Evolutionary conservation across 305 asterid genomes (phyloP).

Genomic region (Stenogyne calaminthoides): DNA sequence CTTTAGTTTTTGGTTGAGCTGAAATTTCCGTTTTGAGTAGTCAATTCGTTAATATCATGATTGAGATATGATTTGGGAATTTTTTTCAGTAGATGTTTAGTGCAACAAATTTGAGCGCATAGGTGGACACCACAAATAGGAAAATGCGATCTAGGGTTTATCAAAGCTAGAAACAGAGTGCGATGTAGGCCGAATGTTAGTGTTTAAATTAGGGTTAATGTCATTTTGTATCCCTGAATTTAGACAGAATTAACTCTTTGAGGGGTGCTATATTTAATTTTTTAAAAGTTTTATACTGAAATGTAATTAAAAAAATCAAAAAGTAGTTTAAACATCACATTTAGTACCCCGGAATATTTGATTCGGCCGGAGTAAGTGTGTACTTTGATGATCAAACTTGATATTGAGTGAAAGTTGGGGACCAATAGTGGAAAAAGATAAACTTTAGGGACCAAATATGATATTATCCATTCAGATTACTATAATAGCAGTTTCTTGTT

Average conservation of each 20-base stretch:
- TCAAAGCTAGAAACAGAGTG: background rate
- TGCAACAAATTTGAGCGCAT: constrained; percentile 7
- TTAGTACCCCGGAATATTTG: too few relatives aligned
- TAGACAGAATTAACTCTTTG: too few relatives aligned
- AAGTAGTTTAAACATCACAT: too few relatives aligned
- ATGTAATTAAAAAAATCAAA: too few relatives aligned
- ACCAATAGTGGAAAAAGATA: too few relatives aligned
- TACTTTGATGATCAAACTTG: too few relatives aligned
- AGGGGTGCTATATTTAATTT: too few relatives aligned
- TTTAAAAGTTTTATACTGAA: too few relatives aligned
- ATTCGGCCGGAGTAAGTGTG: too few relatives aligned
- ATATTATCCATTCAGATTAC: background rate
- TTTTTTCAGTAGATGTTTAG: background rate
- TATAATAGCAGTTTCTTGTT: background rate
- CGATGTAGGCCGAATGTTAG: background rate
- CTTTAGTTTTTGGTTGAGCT: background rate
- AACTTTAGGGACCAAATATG: too few relatives aligned
- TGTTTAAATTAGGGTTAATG: background rate
- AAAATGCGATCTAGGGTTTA: constrained; percentile 29
- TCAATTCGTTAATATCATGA: background rate
- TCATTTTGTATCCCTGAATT: too few relatives aligned
- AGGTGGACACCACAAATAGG: background rate
- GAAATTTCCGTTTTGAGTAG: background rate
- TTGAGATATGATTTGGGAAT: background rate
- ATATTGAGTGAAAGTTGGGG: too few relatives aligned